Evolutionary conservation across 106 monocot species (phyloP).

Genomic region (Vanilla planifolia): DNA sequence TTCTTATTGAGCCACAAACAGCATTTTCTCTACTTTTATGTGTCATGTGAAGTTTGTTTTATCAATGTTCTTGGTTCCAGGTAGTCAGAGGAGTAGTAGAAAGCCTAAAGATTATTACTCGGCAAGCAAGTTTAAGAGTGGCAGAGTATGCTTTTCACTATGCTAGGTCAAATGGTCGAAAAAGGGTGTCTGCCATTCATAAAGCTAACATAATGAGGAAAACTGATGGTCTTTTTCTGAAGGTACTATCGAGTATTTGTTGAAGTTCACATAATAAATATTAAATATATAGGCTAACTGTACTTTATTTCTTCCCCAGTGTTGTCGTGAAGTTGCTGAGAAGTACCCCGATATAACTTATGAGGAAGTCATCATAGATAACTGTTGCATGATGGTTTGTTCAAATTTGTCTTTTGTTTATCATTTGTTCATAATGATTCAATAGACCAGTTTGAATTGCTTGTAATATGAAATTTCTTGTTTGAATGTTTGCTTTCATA

Average conservation of each 20-base stretch:
- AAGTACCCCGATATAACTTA: constrained; percentile 83
- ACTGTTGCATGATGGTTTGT: constrained; percentile 94
- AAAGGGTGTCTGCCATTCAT: constrained; percentile 96
- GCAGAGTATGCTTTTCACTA: constrained; percentile 98
- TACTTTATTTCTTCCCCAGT: constrained; percentile 45
- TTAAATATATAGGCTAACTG: no score
- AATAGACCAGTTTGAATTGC: no score
- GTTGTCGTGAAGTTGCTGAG: constrained; percentile 93
- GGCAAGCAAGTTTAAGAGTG: constrained; percentile 89
- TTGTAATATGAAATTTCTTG: no score
- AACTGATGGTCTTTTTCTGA: constrained; percentile 92
- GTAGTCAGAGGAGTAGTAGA: constrained; percentile 97
- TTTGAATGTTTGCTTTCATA: no score
- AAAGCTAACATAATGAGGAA: constrained; percentile 99
- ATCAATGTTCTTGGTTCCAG: constrained; percentile 17
- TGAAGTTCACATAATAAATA: not conserved
- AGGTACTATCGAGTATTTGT: no score
- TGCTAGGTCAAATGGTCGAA: constrained; percentile 69
- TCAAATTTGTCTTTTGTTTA: not conserved
- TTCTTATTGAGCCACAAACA: not conserved
- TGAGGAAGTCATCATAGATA: constrained; percentile 97
- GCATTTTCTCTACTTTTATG: not conserved
- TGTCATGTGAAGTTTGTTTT: not conserved
- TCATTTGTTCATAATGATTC: not conserved
- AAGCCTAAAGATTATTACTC: constrained; percentile 91